Base-by-base conservation (phyloP, 352 stramenopile genomes). In the Pythium utonaiense region DNA sequence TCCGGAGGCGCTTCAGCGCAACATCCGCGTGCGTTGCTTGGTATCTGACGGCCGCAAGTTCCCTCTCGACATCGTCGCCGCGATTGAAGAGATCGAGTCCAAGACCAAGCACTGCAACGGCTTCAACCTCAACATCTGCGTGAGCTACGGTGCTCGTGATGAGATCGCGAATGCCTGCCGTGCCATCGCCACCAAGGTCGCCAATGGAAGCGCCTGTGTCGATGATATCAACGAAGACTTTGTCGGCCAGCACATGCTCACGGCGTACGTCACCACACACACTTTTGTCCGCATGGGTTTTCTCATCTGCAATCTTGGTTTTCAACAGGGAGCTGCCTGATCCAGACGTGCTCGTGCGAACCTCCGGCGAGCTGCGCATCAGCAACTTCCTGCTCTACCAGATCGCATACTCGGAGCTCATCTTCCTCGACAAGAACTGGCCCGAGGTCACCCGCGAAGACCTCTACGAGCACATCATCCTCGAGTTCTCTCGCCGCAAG, bases 321-420 rank as follows among this genome's bases (percentile, higher is more conserved):
- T 6, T 25, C 25, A 31, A 8, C 42, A 98, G 91, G 3, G 72
- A 72, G 3, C 59, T 97, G 27, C 90, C 88, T 10, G 89, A 98
- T 66, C 95, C 95, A 6, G 96, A 99, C 62, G 71, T 99, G 21
- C 73, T 99, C 21, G 86, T 99, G 50, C 89, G 96, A 24, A 98
- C 96, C 12, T 97, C 91, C 36, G 96, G 96, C 16, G 96, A 99
- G 69, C 69, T 85, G 52, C 89, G 96, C 45, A 79, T 99, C 44
- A 98, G 88, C 71, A 98, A 99, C 71, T 99, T 99, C 68, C 66
- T 99, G 45, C 71, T 99, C 8, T 99, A 88, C 78, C 93, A 99
- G 70, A 83, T 90, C 44, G 95, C 95, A 27, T 98, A 99, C 79
- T 74, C 93, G 41, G 95, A 99, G 74, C 71, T 99, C 14, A 95